Evolutionary conservation across 2,329 filamentous ascomycete species (phyloP).

Genomic region (Phialocephala subalpina): DNA sequence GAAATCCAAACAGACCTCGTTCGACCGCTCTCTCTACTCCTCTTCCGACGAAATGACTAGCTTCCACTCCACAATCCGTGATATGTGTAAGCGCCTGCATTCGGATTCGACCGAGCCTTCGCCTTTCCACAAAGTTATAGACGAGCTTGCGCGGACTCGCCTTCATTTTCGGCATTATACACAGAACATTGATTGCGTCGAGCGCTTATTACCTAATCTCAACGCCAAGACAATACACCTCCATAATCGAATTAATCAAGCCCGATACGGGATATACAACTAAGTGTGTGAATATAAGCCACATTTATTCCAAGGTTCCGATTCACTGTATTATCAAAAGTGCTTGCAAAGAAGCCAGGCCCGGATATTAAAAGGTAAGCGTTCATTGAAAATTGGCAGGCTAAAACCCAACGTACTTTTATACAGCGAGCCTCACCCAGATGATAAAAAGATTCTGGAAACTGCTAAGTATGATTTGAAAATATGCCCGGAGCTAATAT

Average conservation of each 20-base stretch:
- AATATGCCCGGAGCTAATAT: constrained; percentile 27
- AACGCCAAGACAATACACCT: constrained; percentile 30
- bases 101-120: constrained; percentile 29
- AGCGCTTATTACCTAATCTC: constrained; percentile 31
- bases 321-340: constrained; percentile 30
- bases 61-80: constrained; percentile 29
- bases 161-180: constrained; percentile 28
- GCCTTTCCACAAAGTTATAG: constrained; percentile 30
- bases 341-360: constrained; percentile 31
- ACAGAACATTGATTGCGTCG: constrained; percentile 32
- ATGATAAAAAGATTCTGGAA: constrained; percentile 30
- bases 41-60: constrained; percentile 28
- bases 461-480: constrained; percentile 28
- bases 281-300: constrained; percentile 28
- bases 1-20: constrained; percentile 34
- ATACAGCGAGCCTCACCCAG: constrained; percentile 27
- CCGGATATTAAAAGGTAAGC: constrained; percentile 26
- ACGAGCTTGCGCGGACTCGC: constrained; percentile 28
- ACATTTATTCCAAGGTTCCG: constrained; percentile 28
- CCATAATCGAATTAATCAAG: constrained; percentile 32
- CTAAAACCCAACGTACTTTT: constrained; percentile 30
- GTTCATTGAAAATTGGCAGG: constrained; percentile 24
- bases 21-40: constrained; percentile 33
- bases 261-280: constrained; percentile 31
- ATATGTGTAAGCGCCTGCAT: constrained; percentile 28